phyloP scores from a whole-genome alignment of 1,284 basidiomycete genomes.

The Ganoderma leucocontextum region DNA sequence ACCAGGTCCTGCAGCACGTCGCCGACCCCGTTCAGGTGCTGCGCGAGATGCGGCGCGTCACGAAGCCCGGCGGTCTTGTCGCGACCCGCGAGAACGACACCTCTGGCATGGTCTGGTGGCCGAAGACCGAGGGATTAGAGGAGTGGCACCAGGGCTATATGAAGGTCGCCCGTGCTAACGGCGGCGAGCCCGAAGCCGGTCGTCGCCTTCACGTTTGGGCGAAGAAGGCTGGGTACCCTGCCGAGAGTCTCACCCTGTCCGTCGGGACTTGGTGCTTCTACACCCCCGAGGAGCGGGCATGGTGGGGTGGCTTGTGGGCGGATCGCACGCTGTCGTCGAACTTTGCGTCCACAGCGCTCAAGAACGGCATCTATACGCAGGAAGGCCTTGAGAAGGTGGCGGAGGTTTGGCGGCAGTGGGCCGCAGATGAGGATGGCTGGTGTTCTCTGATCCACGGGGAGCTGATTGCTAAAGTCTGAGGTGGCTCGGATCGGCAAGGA shows the following conservation, averaged over 20 bases:
- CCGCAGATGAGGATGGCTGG: constrained; percentile 45
- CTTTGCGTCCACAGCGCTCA: constrained; percentile 41
- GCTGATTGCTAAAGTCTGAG: constrained; percentile 34
- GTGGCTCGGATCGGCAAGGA: background rate
- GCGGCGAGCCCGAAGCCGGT: constrained; percentile 43
- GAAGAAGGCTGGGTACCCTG: constrained; percentile 41
- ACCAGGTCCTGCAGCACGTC: constrained; percentile 56
- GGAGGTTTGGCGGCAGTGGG: constrained; percentile 44
- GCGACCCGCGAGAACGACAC: constrained; percentile 50
- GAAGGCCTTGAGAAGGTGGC: constrained; percentile 39
- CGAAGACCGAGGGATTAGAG: constrained; percentile 39
- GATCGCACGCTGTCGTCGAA: constrained; percentile 44
- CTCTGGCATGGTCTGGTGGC: constrained; percentile 42
- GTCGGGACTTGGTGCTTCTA: constrained; percentile 47
- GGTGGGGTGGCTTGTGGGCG: constrained; percentile 47
- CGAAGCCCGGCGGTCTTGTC: constrained; percentile 52
- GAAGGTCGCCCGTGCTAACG: constrained; percentile 39
- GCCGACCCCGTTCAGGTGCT: constrained; percentile 48
- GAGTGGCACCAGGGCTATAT: constrained; percentile 39
- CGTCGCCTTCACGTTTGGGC: constrained; percentile 43
- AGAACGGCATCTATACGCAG: constrained; percentile 38
- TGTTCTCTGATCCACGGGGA: constrained; percentile 46
- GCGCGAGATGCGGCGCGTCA: constrained; percentile 53
- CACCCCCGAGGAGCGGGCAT: constrained; percentile 44
- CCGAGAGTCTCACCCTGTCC: constrained; percentile 37